These are phyloP conservation scores for Ceratonia siliqua DNA, from an alignment of 306 rosid genomes.

Conservation along the genomic window DNA sequence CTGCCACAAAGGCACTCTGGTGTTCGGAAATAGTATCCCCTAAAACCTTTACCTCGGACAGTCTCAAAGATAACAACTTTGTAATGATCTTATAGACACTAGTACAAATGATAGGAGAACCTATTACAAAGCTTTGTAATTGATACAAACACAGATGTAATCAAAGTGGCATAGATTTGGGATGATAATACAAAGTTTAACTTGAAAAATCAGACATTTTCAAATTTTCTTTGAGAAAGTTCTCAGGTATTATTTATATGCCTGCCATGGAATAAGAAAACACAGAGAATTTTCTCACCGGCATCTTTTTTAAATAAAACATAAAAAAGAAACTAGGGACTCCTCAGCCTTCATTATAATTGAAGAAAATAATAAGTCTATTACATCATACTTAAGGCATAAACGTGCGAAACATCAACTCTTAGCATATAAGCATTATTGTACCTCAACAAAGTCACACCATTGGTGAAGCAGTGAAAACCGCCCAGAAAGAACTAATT, in stretches of 20 bases:
- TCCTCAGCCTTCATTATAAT: neutral
- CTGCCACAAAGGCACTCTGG: neutral
- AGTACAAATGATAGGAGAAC: neutral
- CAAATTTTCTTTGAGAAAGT: neutral
- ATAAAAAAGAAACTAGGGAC: neutral
- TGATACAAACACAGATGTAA: neutral
- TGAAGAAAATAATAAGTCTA: neutral
- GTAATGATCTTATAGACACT: neutral
- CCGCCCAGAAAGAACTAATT: constrained; percentile 79
- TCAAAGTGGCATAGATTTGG: neutral
- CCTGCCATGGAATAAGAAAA: neutral
- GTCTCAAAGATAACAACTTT: neutral
- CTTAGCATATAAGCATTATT: constrained; percentile 18
- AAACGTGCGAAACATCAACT: neutral
- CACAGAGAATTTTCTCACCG: neutral
- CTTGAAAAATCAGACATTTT: neutral
- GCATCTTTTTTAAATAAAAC: neutral
- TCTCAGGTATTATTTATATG: neutral
- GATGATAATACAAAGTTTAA: neutral
- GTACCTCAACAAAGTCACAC: constrained; percentile 98
- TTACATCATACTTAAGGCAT: neutral
- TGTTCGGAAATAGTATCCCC: neutral
- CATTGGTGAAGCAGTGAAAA: constrained; percentile 77
- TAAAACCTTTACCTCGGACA: too few species aligned
- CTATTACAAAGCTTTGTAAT: neutral